These are phyloP conservation scores for Wickerhamomyces sp. DNA, from an alignment of 1,139 yeast genomes.

Conservation along the genomic window DNA sequence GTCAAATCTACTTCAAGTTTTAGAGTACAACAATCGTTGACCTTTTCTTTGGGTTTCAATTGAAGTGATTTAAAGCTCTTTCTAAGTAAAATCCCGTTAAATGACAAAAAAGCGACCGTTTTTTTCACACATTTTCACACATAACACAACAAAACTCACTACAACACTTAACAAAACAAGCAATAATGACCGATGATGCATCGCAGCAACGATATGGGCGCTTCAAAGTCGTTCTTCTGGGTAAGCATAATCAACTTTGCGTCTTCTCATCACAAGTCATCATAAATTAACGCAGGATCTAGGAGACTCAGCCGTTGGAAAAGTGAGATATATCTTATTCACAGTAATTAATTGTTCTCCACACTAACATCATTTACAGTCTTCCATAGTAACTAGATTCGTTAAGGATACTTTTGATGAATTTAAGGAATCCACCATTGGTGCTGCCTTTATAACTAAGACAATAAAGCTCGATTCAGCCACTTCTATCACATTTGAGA, in stretches of 20 bases:
- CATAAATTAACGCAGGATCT: constrained; percentile 18
- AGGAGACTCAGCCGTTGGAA: constrained; percentile 68
- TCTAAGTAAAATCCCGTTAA: no score
- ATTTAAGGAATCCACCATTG: constrained; percentile 61
- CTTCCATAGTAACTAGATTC: constrained; percentile 59
- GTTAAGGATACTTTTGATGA: constrained; percentile 62
- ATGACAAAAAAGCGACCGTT: no score
- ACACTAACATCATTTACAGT: constrained; percentile 26
- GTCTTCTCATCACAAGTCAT: not conserved
- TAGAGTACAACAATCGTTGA: no score
- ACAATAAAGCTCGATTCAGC: constrained; percentile 46
- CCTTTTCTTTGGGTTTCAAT: no score
- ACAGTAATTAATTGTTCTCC: not conserved
- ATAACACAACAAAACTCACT: not conserved
- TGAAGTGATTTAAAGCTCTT: not conserved
- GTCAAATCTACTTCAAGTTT: no score
- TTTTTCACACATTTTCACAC: no score
- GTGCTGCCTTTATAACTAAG: constrained; percentile 69
- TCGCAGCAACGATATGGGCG: constrained; percentile 13
- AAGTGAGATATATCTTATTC: constrained; percentile 1
- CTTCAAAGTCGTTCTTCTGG: constrained; percentile 46
- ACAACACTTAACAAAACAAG: no score
- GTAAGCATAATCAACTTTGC: not conserved
- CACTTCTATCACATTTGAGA: constrained; percentile 65
- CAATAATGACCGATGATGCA: not conserved